phyloP scores from a whole-genome alignment of 2,329 filamentous ascomycete genomes.

The Epichloe hybrida region DNA sequence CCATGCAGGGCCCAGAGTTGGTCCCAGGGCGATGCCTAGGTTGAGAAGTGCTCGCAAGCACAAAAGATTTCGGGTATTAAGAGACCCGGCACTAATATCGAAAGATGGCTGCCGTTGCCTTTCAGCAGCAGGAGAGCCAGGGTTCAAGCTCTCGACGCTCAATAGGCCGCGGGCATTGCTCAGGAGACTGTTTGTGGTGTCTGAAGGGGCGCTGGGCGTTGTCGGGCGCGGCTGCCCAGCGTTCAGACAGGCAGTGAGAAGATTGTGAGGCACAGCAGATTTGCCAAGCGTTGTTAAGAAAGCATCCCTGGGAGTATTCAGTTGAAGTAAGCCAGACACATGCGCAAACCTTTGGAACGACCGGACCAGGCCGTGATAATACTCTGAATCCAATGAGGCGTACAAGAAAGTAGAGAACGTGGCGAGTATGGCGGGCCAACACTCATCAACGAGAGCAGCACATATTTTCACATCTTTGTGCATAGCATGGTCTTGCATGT shows the following conservation, averaged over 20 bases:
- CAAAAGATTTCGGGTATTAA: slow-evolving; percentile 81
- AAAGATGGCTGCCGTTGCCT: slow-evolving; percentile 45
- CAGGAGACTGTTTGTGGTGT: slow-evolving; percentile 44
- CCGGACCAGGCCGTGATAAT: slow-evolving; percentile 82
- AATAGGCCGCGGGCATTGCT: slow-evolving; percentile 59
- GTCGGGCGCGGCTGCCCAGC: slow-evolving; percentile 29
- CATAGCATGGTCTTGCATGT: slow-evolving; percentile 58
- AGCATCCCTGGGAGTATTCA: slow-evolving; percentile 79
- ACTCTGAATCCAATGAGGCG: slow-evolving; percentile 80
- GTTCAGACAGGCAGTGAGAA: slow-evolving; percentile 47
- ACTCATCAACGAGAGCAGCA: slow-evolving; percentile 73
- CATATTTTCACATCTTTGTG: slow-evolving; percentile 60
- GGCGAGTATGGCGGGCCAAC: slow-evolving; percentile 90
- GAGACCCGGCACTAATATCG: slow-evolving; percentile 38
- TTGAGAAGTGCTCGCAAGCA: slow-evolving; percentile 89
- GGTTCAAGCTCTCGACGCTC: slow-evolving; percentile 57
- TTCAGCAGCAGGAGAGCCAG: slow-evolving; percentile 41
- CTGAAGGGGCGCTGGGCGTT: slow-evolving; percentile 32
- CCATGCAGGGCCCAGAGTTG: slow-evolving; percentile 76
- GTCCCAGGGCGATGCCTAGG: slow-evolving; percentile 83
- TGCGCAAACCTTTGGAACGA: slow-evolving; percentile 94
- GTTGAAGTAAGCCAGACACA: slow-evolving; percentile 75
- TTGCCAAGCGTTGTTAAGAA: slow-evolving; percentile 91
- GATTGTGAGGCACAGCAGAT: slow-evolving; percentile 76
- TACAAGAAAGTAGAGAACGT: slow-evolving; percentile 94